Evolutionary conservation across 257 asterid genomes (phyloP), one percentile per base, ranked within the genome.

Genomic region (Ajuga chamaepitys): DNA sequence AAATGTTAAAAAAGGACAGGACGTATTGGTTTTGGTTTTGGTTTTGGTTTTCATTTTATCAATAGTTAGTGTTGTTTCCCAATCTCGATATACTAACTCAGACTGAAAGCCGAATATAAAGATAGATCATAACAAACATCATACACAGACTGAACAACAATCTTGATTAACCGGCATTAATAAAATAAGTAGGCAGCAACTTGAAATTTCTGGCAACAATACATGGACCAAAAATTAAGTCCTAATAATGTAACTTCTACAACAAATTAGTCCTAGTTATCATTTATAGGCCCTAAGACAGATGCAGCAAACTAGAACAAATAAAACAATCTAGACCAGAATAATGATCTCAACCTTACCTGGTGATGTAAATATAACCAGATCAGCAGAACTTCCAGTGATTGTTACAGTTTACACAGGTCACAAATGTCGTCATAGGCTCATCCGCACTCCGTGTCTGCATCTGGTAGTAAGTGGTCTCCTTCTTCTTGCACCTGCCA

Each of bases 381-480:
- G 35, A 4, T 68, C 66, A 85, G 54, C 98, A 91, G 80, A 93
- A 93, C 79, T 89, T 93, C 99, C 99, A 93, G 55, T 78, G 93
- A 34, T 93, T 83, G 28, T 72, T 68, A 54, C 99, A 93, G 95
- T 86, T 86, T 16, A 89, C 96, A 40, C 99, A 93, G 0, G 99
- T 93, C 1, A 93, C 97, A 18, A 68, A 93, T 2, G 97, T 93
- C 3, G 99, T 93, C 99, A 93, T 93, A 1, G 97, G 99, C 73
- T 93, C 99, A 28, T 93, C 99, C 3, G 99, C 99, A 81, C 99
- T 89, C 77, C 99, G 70, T 1, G 95, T 93, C 85, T 93, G 96
- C 92, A 93, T 58, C 80, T 93, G 97, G 67, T 87, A 93, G 55
- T 93, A 93, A 9, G 97, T 93, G 2, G 85, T 72, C 48, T 93